These are phyloP conservation scores for Candida freyschussii DNA, from an alignment of 1,139 yeast species.

Conservation along the genomic window DNA sequence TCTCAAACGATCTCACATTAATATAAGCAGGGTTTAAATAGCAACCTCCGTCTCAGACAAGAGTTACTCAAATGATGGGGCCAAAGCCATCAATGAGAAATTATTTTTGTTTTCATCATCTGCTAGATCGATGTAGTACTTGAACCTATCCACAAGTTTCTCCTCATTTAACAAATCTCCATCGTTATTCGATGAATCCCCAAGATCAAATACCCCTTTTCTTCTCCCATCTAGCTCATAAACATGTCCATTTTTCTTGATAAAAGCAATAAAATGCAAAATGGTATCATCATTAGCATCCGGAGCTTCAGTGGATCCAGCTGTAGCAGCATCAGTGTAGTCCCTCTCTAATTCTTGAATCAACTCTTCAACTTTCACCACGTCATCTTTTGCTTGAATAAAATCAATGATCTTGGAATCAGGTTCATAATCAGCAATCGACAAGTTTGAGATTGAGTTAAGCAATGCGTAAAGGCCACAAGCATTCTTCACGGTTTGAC, in stretches of 20 bases:
- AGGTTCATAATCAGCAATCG: slow-evolving; percentile 32
- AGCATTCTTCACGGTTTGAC: slow-evolving; percentile 82
- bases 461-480: slow-evolving; percentile 90
- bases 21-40: too few species aligned
- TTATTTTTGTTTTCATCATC: slow-evolving; percentile 54
- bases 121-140: slow-evolving; percentile 59
- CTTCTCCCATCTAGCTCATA: slow-evolving; percentile 91
- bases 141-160: slow-evolving; percentile 49
- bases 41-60: not conserved
- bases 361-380: slow-evolving; percentile 28
- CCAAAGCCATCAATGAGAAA: slow-evolving; percentile 66
- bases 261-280: slow-evolving; percentile 75
- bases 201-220: slow-evolving; percentile 67
- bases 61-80: slow-evolving; percentile 35
- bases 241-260: slow-evolving; percentile 53
- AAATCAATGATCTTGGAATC: slow-evolving; percentile 17
- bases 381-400: slow-evolving; percentile 14
- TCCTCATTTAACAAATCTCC: slow-evolving; percentile 52
- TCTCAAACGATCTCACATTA: too few species aligned
- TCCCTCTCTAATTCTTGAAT: slow-evolving; percentile 53
- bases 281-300: slow-evolving; percentile 57
- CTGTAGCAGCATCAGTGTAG: slow-evolving; percentile 56
- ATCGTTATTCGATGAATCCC: slow-evolving; percentile 32
- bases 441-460: slow-evolving; percentile 66
- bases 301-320: slow-evolving; percentile 83